Conservation (phyloP, 2,329 filamentous ascomycete genomes). For the Aspergillus novofumigatus region DNA sequence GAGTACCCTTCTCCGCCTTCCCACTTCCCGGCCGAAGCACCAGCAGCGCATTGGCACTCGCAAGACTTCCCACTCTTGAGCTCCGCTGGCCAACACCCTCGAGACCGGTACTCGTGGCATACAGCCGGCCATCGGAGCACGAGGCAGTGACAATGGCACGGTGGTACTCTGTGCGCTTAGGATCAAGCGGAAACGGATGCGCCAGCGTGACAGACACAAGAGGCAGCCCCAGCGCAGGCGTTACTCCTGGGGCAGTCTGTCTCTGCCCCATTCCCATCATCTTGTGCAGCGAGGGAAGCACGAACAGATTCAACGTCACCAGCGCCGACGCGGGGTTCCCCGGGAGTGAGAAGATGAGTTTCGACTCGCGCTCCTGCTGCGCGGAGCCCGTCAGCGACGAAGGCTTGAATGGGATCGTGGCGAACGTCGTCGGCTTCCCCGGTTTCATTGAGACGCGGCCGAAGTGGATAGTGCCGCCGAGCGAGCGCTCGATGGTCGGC, state of each 20-base stretch:
- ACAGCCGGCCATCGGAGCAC: slow-evolving; percentile 60
- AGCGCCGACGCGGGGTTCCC: slow-evolving; percentile 92
- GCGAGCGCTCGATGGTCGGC: slow-evolving; percentile 83
- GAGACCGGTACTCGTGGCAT: slow-evolving; percentile 77
- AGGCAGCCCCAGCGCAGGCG: slow-evolving; percentile 61
- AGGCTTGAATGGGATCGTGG: slow-evolving; percentile 67
- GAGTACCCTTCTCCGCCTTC: slow-evolving; percentile 63
- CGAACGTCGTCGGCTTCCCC: slow-evolving; percentile 95
- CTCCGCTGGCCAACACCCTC: slow-evolving; percentile 64
- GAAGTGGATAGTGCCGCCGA: slow-evolving; percentile 93
- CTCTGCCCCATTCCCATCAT: slow-evolving; percentile 58
- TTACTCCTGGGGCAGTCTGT: slow-evolving; percentile 38
- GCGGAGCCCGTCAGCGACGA: slow-evolving; percentile 30
- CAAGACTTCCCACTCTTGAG: slow-evolving; percentile 82
- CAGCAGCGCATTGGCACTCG: slow-evolving; percentile 80
- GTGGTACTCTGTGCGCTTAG: slow-evolving; percentile 80
- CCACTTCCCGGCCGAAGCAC: slow-evolving; percentile 51
- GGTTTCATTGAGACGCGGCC: slow-evolving; percentile 97
- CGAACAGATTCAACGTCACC: slow-evolving; percentile 91
- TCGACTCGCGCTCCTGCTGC: slow-evolving; percentile 56
- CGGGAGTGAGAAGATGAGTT: slow-evolving; percentile 82
- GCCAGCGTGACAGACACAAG: slow-evolving; percentile 66
- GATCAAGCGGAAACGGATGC: slow-evolving; percentile 70
- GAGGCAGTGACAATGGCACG: slow-evolving; percentile 68
- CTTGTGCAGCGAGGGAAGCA: slow-evolving; percentile 79